Conservation (phyloP, 2,329 filamentous ascomycete species). For the Aspergillus cejpii region DNA sequence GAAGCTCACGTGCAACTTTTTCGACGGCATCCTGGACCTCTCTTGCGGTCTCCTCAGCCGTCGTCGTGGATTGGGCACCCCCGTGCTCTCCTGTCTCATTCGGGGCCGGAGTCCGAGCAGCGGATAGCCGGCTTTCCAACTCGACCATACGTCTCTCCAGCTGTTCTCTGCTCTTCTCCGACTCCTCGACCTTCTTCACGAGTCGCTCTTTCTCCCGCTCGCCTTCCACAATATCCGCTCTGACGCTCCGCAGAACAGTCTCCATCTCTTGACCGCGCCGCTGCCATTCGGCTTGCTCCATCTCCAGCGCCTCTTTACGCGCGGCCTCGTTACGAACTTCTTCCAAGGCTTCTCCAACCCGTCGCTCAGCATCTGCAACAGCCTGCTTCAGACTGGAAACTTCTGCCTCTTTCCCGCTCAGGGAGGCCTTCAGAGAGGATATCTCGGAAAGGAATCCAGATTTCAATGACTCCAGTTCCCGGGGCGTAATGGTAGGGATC, state of each 20-base stretch:
- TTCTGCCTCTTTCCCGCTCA: slow-evolving; percentile 90
- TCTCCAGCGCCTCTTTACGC: slow-evolving; percentile 62
- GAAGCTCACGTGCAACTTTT: slow-evolving; percentile 87
- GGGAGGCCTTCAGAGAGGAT: slow-evolving; percentile 82
- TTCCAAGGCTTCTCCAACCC: slow-evolving; percentile 80
- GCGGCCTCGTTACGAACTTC: slow-evolving; percentile 69
- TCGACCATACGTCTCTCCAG: slow-evolving; percentile 43
- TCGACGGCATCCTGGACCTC: slow-evolving; percentile 83
- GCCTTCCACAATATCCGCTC: slow-evolving; percentile 68
- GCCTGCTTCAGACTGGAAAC: slow-evolving; percentile 80
- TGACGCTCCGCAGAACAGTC: slow-evolving; percentile 67
- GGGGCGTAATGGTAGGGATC: slow-evolving; percentile 80
- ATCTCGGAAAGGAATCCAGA: slow-evolving; percentile 88
- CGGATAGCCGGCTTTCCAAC: slow-evolving; percentile 42
- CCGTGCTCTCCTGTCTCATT: slow-evolving; percentile 28
- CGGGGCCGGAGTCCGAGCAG: slow-evolving; percentile 31
- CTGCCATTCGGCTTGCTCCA: slow-evolving; percentile 78
- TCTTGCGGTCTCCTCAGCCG: slow-evolving; percentile 43
- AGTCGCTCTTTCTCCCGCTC: slow-evolving; percentile 78
- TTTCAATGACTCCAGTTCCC: slow-evolving; percentile 88
- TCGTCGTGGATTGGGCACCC: slow-evolving; percentile 34
- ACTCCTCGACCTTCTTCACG: slow-evolving; percentile 66
- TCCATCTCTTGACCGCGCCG: slow-evolving; percentile 81
- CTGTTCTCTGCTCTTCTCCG: slow-evolving; percentile 53
- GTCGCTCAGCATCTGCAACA: slow-evolving; percentile 81